Evolutionary conservation across 805 yeast genomes (phyloP), one percentile per base, ranked within the genome.

Genomic region (Yamadazyma philogaea): DNA sequence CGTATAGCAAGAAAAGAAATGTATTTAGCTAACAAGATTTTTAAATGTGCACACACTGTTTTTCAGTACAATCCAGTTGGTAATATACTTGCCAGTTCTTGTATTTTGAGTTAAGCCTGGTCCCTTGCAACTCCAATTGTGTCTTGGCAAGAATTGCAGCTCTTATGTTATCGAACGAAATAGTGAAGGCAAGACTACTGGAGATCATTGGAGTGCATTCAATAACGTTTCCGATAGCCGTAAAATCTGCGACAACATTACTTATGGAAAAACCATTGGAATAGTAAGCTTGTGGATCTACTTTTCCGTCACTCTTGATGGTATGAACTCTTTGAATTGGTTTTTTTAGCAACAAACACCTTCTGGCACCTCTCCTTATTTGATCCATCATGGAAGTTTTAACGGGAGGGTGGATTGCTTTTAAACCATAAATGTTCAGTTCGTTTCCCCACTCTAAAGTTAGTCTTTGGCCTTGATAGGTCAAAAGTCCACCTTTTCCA

Each of bases 141-240:
- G 61, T 60, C 58, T 80, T 82, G 2, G 84, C 87, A 6, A 57
- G 54, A 18, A 85, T 74, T 0, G 93, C 86, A 12, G 80, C 66
- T 27, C 73, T 58, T 4, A 82, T 72, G 50, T 82, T 82, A 37
- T 69, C 71, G 56, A 70, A 86, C 39, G 78, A 80, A 12, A 86
- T 61, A 8, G 82, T 70, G 49, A 86, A 68, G 44, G 87, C 75
- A 21, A 84, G 56, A 51, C 76, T 82, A 40, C 81, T 68, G 1
- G 89, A 82, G 4, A 85, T 68, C n/a, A 84, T 75, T 3, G 93
- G 85, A 1, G 77, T 61, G 2, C 84, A 61, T 30, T 82, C 87
- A 11, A 81, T 60, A 3, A 86, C 70, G 2, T 69, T 68, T 0
- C 93, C 95, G 61, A 71, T 82, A 16, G 51, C 53, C 5, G 56